Percentiles rank a stretch among this genome's conserved stretches.
Evolutionary conservation across 2,329 filamentous ascomycete species (phyloP).

Genomic region (Verticillium isaacii): DNA sequence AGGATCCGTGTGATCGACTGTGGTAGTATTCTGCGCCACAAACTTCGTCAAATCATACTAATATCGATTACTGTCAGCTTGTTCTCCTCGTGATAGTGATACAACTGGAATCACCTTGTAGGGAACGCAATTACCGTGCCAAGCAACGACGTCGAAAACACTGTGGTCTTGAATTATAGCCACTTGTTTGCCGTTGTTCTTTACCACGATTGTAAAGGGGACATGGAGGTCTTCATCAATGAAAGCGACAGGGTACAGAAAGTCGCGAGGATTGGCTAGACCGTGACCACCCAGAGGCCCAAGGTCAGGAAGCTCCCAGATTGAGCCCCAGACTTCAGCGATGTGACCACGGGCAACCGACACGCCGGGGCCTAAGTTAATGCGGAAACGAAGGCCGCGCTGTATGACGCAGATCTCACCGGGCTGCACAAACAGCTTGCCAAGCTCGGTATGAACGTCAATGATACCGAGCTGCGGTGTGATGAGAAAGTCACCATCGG

Average conservation of each 20-base stretch:
- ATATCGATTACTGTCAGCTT: slow-evolving; percentile 4
- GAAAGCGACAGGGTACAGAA: slow-evolving; percentile 53
- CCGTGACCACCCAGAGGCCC: slow-evolving; percentile 61
- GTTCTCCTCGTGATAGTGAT: neutral
- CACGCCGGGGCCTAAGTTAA: slow-evolving; percentile 45
- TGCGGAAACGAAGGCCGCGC: slow-evolving; percentile 56
- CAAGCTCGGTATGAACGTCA: slow-evolving; percentile 63
- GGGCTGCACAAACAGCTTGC: slow-evolving; percentile 54
- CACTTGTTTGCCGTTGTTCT: slow-evolving; percentile 56
- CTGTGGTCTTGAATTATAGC: slow-evolving; percentile 55
- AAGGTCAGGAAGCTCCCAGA: slow-evolving; percentile 59
- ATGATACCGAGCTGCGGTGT: slow-evolving; percentile 57
- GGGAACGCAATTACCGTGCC: slow-evolving; percentile 57
- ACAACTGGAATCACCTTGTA: slow-evolving; percentile 28
- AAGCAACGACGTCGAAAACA: slow-evolving; percentile 62
- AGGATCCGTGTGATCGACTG: slow-evolving; percentile 57
- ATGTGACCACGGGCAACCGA: slow-evolving; percentile 55
- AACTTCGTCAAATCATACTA: slow-evolving; percentile 48
- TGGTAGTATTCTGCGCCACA: slow-evolving; percentile 44
- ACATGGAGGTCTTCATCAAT: slow-evolving; percentile 30
- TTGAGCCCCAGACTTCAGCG: slow-evolving; percentile 59
- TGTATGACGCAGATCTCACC: slow-evolving; percentile 63
- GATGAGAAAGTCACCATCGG: slow-evolving; percentile 62
- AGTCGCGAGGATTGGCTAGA: slow-evolving; percentile 60
- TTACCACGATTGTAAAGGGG: slow-evolving; percentile 41